phyloP scores from a whole-genome alignment of 2,329 filamentous ascomycete species.

The Colletotrichum cuscutae region DNA sequence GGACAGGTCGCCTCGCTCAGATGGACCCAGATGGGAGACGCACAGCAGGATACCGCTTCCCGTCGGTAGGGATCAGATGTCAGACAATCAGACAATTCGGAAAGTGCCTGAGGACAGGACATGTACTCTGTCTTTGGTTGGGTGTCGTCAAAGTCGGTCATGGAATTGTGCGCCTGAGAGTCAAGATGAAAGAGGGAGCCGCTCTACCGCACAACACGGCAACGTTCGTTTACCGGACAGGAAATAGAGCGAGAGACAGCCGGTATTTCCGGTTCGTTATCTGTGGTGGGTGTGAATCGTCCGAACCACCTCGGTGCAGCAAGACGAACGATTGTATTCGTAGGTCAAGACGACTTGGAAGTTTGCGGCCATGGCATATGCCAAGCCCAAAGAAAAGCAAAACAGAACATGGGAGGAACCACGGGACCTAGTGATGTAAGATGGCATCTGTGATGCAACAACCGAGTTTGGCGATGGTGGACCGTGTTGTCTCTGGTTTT shows the following conservation, averaged over 20 bases:
- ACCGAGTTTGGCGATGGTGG: neutral
- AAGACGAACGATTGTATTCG: neutral
- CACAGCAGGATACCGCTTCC: neutral
- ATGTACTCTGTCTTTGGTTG: neutral
- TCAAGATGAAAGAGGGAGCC: neutral
- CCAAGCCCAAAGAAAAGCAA: neutral
- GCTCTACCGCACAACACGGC: neutral
- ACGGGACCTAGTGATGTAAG: neutral
- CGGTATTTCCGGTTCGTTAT: neutral
- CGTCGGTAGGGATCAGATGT: slow-evolving; percentile 2
- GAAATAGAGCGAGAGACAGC: neutral
- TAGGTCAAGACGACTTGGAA: neutral
- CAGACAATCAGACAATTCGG: neutral
- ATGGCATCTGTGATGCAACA: neutral
- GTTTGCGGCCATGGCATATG: neutral
- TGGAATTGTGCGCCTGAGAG: neutral
- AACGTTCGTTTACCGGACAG: neutral
- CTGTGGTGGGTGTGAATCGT: neutral
- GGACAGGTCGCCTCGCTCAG: slow-evolving; percentile 20
- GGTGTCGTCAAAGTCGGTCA: neutral
- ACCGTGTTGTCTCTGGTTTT: neutral
- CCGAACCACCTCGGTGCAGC: neutral
- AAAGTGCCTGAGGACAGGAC: slow-evolving; percentile 8
- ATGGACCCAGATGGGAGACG: slow-evolving; percentile 5
- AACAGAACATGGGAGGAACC: neutral